phyloP scores from a whole-genome alignment of 2,329 filamentous ascomycete genomes.

The Fusarium buharicum region DNA sequence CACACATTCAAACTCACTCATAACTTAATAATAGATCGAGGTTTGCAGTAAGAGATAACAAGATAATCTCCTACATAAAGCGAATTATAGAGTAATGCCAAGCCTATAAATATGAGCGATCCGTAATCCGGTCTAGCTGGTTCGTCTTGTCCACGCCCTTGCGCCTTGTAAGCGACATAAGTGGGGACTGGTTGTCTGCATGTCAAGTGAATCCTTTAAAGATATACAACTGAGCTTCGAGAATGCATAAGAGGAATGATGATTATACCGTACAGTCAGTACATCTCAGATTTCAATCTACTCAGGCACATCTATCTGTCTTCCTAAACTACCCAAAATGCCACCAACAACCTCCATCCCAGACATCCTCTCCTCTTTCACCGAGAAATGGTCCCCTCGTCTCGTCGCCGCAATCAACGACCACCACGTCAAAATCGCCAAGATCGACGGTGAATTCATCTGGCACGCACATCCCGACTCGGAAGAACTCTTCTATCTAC shows the following conservation, averaged over 20 bases:
- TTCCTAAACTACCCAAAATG: constrained; percentile 16
- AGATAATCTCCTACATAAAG: too few relatives aligned
- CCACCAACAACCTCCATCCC: constrained; percentile 41
- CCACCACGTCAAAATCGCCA: constrained; percentile 55
- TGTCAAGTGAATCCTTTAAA: too few relatives aligned
- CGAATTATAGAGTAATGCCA: too few relatives aligned
- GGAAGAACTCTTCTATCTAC: constrained; percentile 55
- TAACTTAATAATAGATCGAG: too few relatives aligned
- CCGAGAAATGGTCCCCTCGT: constrained; percentile 47
- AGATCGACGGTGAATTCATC: constrained; percentile 53
- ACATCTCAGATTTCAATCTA: not conserved
- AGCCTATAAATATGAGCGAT: not conserved
- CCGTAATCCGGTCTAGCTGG: not conserved
- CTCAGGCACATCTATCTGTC: not conserved
- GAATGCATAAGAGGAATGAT: not conserved
- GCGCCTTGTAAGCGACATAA: constrained; percentile 19
- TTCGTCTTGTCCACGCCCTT: constrained; percentile 6
- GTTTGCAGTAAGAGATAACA: too few relatives aligned
- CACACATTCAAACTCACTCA: too few relatives aligned
- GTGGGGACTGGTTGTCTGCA: not conserved
- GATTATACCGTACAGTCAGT: not conserved
- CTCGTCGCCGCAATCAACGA: constrained; percentile 51
- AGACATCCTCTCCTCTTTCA: constrained; percentile 42
- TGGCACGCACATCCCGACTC: constrained; percentile 55
- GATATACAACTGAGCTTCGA: not conserved